These are phyloP conservation scores for Kockiozyma suomiensis DNA, from an alignment of 805 yeast genomes.

Conservation along the genomic window DNA sequence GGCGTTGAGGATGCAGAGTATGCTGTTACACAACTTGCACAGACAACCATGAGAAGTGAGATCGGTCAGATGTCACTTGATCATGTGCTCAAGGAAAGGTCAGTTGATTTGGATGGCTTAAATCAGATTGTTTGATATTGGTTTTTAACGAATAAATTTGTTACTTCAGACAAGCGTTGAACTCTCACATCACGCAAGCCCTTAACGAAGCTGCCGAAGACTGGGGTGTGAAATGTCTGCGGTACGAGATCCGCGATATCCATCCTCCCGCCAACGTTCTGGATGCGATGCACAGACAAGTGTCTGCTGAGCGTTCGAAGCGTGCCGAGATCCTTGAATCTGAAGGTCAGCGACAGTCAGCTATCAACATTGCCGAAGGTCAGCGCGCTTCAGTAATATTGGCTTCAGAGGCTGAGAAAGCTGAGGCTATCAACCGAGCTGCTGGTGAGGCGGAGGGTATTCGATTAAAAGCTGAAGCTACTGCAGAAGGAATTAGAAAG, in stretches of 20 bases:
- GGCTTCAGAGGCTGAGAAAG: constrained; percentile 71
- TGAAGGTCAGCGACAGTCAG: constrained; percentile 79
- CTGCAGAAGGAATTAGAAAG: constrained; percentile 66
- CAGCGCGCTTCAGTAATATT: constrained; percentile 68
- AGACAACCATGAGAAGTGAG: constrained; percentile 88
- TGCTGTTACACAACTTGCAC: constrained; percentile 83
- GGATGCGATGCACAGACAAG: constrained; percentile 91
- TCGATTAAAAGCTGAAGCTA: constrained; percentile 65
- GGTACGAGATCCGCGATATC: constrained; percentile 86
- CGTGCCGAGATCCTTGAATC: constrained; percentile 85
- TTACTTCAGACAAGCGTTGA: constrained; percentile 54
- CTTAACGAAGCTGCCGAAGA: constrained; percentile 81
- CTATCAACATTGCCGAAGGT: constrained; percentile 83
- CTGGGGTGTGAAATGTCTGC: constrained; percentile 83
- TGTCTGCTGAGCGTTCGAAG: constrained; percentile 81
- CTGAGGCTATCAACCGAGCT: constrained; percentile 67
- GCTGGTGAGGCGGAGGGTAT: constrained; percentile 74
- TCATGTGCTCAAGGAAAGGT: constrained; percentile 72
- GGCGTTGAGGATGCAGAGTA: constrained; percentile 88
- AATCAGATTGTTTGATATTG: background rate
- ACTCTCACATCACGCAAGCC: constrained; percentile 71
- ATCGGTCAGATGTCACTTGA: constrained; percentile 82
- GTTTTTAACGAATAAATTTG: too few relatives aligned
- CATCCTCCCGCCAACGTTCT: constrained; percentile 84
- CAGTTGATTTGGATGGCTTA: background rate